Percentiles rank a stretch among this genome's conserved stretches.
phyloP scores from a whole-genome alignment of 1,284 basidiomycete species.

The Lentinus polychrous region DNA sequence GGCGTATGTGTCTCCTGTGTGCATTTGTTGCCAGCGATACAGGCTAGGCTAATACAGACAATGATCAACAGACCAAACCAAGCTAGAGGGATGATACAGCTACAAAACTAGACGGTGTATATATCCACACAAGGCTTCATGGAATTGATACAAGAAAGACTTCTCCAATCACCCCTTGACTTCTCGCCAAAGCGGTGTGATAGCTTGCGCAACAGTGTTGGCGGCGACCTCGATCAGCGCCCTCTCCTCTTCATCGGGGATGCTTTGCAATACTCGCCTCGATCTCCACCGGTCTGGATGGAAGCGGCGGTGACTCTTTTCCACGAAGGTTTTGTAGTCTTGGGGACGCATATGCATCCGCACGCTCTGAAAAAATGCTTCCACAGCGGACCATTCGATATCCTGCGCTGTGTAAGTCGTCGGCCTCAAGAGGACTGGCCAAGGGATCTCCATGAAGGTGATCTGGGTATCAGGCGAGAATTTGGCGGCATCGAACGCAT shows the following conservation, averaged over 20 bases:
- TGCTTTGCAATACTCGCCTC: slow-evolving; percentile 43
- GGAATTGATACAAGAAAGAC: too few species aligned
- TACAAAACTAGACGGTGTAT: too few species aligned
- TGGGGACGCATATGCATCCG: slow-evolving; percentile 42
- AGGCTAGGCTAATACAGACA: too few species aligned
- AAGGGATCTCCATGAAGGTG: slow-evolving; percentile 55
- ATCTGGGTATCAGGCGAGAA: slow-evolving; percentile 46
- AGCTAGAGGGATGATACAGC: too few species aligned
- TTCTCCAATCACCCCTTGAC: slow-evolving; percentile 11
- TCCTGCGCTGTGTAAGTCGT: slow-evolving; percentile 48
- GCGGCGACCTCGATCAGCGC: slow-evolving; percentile 52
- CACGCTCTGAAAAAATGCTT: slow-evolving; percentile 57
- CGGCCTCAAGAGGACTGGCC: slow-evolving; percentile 59
- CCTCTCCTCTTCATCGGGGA: slow-evolving; percentile 45
- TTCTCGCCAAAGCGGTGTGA: slow-evolving; percentile 53
- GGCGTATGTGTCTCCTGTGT: too few species aligned
- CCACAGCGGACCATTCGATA: slow-evolving; percentile 61
- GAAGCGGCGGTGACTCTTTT: slow-evolving; percentile 63
- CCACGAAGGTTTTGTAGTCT: slow-evolving; percentile 57
- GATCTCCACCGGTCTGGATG: slow-evolving; percentile 64
- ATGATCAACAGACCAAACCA: too few species aligned
- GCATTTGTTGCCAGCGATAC: too few species aligned
- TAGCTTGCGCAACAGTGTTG: slow-evolving; percentile 53
- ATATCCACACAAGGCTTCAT: too few species aligned
- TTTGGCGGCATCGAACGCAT: slow-evolving; percentile 55